Percentiles rank a stretch among this genome's conserved stretches.
phyloP scores from a whole-genome alignment of 2,329 filamentous ascomycete genomes.

The Aureobasidium namibiae region DNA sequence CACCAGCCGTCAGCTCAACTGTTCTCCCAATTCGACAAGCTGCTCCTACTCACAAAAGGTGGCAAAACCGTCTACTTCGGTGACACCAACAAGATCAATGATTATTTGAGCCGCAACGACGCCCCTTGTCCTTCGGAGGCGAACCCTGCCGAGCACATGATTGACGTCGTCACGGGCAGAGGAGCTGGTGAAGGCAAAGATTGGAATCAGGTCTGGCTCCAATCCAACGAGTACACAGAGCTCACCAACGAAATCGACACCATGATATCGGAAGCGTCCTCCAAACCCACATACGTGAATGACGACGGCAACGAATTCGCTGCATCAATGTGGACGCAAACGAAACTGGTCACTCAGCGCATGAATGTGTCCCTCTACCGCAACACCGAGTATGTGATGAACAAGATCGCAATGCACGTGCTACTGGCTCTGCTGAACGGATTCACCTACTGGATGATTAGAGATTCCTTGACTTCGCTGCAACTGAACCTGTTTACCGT shows the following conservation, averaged over 20 bases:
- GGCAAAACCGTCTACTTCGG: conserved; percentile 42
- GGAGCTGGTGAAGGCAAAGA: conserved; percentile 38
- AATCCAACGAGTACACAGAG: conserved; percentile 59
- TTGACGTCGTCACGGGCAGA: conserved; percentile 72
- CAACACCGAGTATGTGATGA: conserved; percentile 82
- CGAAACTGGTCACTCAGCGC: conserved; percentile 68
- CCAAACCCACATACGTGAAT: conserved; percentile 17
- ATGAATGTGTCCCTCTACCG: conserved; percentile 70
- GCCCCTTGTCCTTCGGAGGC: conserved; percentile 46
- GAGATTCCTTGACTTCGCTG: conserved; percentile 24
- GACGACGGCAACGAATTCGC: conserved; percentile 53
- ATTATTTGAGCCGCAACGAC: conserved; percentile 48
- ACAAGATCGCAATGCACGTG: conserved; percentile 75
- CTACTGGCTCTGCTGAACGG: conserved; percentile 48
- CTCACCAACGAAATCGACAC: neutral
- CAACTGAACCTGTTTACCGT: conserved; percentile 15
- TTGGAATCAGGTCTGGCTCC: conserved; percentile 73
- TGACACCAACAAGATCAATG: conserved; percentile 34
- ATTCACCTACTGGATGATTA: conserved; percentile 34
- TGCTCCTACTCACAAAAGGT: conserved; percentile 36
- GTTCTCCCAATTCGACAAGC: conserved; percentile 38
- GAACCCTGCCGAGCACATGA: conserved; percentile 68
- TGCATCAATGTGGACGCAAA: conserved; percentile 65
- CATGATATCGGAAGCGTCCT: conserved; percentile 17
- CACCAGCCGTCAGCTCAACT: conserved; percentile 36